These are phyloP conservation scores for Acrodontium crateriforme DNA, from an alignment of 2,329 filamentous ascomycete genomes.

Conservation along the genomic window DNA sequence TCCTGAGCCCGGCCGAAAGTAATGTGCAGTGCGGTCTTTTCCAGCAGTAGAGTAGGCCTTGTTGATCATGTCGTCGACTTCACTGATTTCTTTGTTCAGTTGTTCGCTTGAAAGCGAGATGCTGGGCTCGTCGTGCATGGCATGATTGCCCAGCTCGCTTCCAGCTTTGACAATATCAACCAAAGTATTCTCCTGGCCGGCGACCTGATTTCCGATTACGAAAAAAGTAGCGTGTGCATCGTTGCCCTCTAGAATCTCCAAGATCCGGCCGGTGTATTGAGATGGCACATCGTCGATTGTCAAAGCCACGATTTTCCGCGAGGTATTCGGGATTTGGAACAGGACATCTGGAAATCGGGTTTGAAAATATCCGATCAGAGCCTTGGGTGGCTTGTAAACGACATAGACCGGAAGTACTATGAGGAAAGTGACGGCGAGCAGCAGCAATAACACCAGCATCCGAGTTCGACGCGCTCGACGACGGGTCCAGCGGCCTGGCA, in stretches of 20 bases:
- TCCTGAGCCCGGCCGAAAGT: conserved; percentile 73
- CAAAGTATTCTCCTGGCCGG: conserved; percentile 37
- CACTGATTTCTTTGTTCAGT: conserved; percentile 48
- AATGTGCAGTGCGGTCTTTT: conserved; percentile 39
- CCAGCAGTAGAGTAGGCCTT: conserved; percentile 37
- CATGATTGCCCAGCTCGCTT: conserved; percentile 64
- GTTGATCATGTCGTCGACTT: conserved; percentile 49
- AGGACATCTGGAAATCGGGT: conserved; percentile 64
- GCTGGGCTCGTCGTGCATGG: conserved; percentile 73
- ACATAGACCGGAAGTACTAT: conserved; percentile 43
- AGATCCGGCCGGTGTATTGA: conserved; percentile 54
- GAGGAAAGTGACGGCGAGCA: conserved; percentile 13
- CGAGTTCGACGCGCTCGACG: conserved; percentile 17
- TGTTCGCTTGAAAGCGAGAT: conserved; percentile 43
- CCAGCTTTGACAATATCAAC: conserved; percentile 39
- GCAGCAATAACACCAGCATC: conserved; percentile 16
- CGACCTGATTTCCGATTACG: conserved; percentile 66
- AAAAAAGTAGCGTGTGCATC: conserved; percentile 73
- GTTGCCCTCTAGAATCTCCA: conserved; percentile 49
- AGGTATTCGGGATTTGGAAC: conserved; percentile 47
- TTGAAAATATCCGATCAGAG: conserved; percentile 57
- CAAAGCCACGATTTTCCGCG: conserved; percentile 57
- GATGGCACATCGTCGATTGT: conserved; percentile 83
- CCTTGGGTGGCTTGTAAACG: conserved; percentile 68
- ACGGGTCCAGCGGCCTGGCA: conserved; percentile 18